Conservation (phyloP, 306 rosid species). For the Adenanthera pavonina region DNA sequence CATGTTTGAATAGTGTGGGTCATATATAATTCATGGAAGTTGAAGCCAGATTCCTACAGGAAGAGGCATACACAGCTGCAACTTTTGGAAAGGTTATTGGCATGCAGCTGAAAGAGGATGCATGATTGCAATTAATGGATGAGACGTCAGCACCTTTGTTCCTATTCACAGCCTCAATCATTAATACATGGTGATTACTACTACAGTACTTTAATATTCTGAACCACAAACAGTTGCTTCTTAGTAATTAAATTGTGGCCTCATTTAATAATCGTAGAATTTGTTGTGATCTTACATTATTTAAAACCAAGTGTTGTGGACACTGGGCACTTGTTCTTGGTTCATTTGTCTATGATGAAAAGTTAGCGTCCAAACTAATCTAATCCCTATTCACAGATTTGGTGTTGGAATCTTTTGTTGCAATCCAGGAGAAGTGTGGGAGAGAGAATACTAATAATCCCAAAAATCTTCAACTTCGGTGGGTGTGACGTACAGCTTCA, state of each 20-base stretch:
- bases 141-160: conserved; percentile 6
- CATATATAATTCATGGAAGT: neutral
- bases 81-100: conserved; percentile 5
- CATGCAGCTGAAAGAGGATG: conserved; percentile 17
- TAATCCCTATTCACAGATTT: conserved; percentile 33
- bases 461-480: conserved; percentile 42
- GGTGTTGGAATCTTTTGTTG: conserved; percentile 48
- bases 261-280: conserved; percentile 11
- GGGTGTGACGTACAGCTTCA: conserved; percentile 48
- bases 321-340: conserved; percentile 31
- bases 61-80: neutral
- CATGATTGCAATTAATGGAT: conserved; percentile 26
- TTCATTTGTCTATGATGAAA: conserved; percentile 5
- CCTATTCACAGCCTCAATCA: conserved; percentile 33
- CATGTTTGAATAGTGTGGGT: neutral
- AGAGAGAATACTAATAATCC: conserved; percentile 14
- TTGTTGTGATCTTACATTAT: neutral
- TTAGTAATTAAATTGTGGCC: neutral
- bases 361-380: conserved; percentile 50
- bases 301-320: conserved; percentile 10
- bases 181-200: conserved; percentile 18
- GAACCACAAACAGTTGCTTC: conserved; percentile 7
- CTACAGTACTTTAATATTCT: conserved; percentile 10
- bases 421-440: conserved; percentile 32
- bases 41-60: neutral